Base-by-base conservation (phyloP, 306 rosid genomes). In the Bauhinia variegata region DNA sequence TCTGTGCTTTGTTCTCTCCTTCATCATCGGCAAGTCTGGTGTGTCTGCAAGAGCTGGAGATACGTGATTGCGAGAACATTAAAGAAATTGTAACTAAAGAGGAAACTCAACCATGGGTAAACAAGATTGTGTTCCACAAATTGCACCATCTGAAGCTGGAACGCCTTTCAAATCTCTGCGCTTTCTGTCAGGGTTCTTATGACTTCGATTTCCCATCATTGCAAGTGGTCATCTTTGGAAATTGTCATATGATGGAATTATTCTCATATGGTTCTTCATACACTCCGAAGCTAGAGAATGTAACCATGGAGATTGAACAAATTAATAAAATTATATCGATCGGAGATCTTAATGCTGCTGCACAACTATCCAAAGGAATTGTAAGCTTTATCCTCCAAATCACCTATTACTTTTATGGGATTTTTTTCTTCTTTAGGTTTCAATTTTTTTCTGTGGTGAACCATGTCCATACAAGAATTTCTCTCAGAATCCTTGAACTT, bases 321-420 rank as follows among this genome's bases (percentile, higher is more conserved):
- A 50, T 54, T 14, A 14, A 31, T 42, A 67, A 30, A 18, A 15
- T 23, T 34, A 54, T 67, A 41, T 67, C 63, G 63, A 54, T 54
- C 54, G 73, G 73, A 67, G 73, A 67, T 54, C 13, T 67, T 16
- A 67, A 67, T 46, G 31, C 54, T 47, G 31, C 73, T 54, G 54
- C 43, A 14, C 33, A 32, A 30, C 33, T 67, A 14, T 41, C 54
- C 43, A 67, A 54, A 54, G 63, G 63, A 67, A 28, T 67, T 42
- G 73, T 67, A 67, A 2, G 73, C 8, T 41, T 19, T 14, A 7
- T 67, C 54, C 54, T 67, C 18, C 11, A 5, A 4, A 6, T 43
- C 19, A 18, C n/a, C n/a, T n/a, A 3, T 23, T 23, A 23, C 28
- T 23, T 23, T 23, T 23, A 23, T 23, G 28, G 28, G 2, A 1